Conservation (phyloP, 352 stramenopile species). For the Sclerospora graminicola region DNA sequence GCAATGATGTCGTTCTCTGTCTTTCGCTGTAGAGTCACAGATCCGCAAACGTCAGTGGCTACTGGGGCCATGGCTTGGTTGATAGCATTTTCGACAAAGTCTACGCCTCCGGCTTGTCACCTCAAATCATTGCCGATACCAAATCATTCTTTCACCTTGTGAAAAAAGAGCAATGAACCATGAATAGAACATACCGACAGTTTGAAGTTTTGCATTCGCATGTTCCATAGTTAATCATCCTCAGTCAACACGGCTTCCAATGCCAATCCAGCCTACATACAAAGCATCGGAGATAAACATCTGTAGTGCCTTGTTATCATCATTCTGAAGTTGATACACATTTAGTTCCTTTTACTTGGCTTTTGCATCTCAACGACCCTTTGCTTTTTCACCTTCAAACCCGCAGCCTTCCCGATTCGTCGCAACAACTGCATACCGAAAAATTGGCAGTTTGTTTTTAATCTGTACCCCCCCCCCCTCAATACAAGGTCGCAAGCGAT, state of each 20-base stretch:
- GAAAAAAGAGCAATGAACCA: neutral
- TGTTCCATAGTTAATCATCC: no score
- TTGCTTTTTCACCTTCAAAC: slow-evolving; percentile 68
- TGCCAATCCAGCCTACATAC: slow-evolving; percentile 14
- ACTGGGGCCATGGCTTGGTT: slow-evolving; percentile 64
- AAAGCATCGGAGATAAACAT: neutral
- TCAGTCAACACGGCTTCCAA: slow-evolving; percentile 7
- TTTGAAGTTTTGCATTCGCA: slow-evolving; percentile 8
- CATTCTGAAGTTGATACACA: neutral
- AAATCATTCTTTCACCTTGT: slow-evolving; percentile 32
- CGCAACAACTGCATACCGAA: slow-evolving; percentile 69
- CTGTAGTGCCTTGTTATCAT: neutral
- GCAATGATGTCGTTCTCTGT: slow-evolving; percentile 73
- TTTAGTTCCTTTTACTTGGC: slow-evolving; percentile 13
- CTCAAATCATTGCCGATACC: no score
- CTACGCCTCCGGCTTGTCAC: no score
- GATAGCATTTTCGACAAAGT: slow-evolving; percentile 80
- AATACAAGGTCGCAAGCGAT: slow-evolving; percentile 68
- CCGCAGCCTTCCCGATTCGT: slow-evolving; percentile 67
- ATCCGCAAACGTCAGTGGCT: slow-evolving; percentile 29
- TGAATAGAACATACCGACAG: slow-evolving; percentile 10
- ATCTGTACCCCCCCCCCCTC: slow-evolving; percentile 34
- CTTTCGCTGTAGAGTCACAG: slow-evolving; percentile 52
- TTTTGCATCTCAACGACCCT: slow-evolving; percentile 23
- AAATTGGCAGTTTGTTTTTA: slow-evolving; percentile 61